Base-by-base conservation (phyloP, 805 yeast species). In the Yamadazyma olivae region DNA sequence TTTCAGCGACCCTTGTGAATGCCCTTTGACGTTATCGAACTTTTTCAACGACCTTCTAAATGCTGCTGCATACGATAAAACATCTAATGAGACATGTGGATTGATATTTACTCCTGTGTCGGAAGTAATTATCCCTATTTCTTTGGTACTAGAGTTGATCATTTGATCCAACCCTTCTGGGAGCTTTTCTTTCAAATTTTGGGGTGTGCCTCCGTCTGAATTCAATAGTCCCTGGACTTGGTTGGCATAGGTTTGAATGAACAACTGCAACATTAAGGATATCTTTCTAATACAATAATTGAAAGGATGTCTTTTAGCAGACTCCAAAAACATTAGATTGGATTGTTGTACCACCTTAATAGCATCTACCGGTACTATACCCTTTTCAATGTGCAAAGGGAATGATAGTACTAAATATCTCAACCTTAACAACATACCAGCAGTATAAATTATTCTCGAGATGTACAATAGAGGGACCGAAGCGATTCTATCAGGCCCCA, bases 371-470 rank as follows among this genome's bases (percentile, higher is more conserved):
- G 85, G 79, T 9, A 75, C 70, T 36, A 66, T 57, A 17, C 67
- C 70, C 30, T 66, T 64, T 21, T 67, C 74, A 17, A 64, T 56
- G 27, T 52, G 55, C 18, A 69, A 57, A 1, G 83, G 81, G 5
- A 78, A 58, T 9, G 79, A 67, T 9, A 80, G 53, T n/a, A 74
- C 68, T 30, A 76, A 57, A 53, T 72, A 79, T 22, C 86, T 57
- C 28, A 79, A 54, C 36, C 83, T 66, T 36, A 81, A 56, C 18
- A 81, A 59, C 70, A 79, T 71, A 6, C 87, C 88, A 0, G 81
- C 76, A 0, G 82, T 77, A 49, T 79, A 80, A n/a, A 79, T 68
- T 24, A 79, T 62, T 44, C 86, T 63, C 2, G 82, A 64, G 21
- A 71, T 69, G 43, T 73, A 76, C 37, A 75, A 70, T 28, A 80